Evolutionary conservation across 371 early-diverging fungal species (phyloP), one percentile per base, ranked within the genome.

Genomic region (Mortierella sp.): DNA sequence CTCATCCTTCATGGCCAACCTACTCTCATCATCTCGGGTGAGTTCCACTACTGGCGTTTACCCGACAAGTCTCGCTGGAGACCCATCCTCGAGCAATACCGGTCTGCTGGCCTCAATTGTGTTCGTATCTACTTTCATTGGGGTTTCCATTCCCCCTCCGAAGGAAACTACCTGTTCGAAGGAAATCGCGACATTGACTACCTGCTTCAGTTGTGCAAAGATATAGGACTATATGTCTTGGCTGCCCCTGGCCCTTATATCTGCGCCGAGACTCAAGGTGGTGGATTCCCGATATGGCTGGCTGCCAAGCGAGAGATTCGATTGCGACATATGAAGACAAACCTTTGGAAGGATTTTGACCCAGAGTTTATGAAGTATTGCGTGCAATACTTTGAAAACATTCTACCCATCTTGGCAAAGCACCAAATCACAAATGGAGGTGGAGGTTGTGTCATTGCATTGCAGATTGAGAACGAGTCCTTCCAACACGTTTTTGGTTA

Each of bases 61-160:
- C 78, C 67, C 3, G 75, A 75, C 42, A 43, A 56, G 58, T 37
- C 65, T 35, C 69, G 76, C 17, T 85, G 87, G 85, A 54, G 70
- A 49, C 78, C 78, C 13, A 82, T 87, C 60, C 84, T 94, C 42
- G 87, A 88, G 69, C 91, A 91, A 78, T 92, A 91, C 85, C 89
- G 90, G 43, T 84, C 90, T 1, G 85, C 88, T 26, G 95, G 96
- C 3, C 86, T 95, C 45, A 95, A 93, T 75, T 85, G 92, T 22
- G 91, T 96, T 70, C 90, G 96, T n/a, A 93, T 96, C 66, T 93
- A 94, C 75, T 95, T 96, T 82, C 93, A 95, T 75, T 96, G 96
- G 96, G 95, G 94, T 8, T 94, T 88, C 81, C 96, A 95, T 75
- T 92, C 93, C 15, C 92, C 95, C 6, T 83, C 86, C 45, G 89